These are phyloP conservation scores for Rhizopogon rudus DNA, from an alignment of 768 basidiomycete genomes.

Conservation along the genomic window DNA sequence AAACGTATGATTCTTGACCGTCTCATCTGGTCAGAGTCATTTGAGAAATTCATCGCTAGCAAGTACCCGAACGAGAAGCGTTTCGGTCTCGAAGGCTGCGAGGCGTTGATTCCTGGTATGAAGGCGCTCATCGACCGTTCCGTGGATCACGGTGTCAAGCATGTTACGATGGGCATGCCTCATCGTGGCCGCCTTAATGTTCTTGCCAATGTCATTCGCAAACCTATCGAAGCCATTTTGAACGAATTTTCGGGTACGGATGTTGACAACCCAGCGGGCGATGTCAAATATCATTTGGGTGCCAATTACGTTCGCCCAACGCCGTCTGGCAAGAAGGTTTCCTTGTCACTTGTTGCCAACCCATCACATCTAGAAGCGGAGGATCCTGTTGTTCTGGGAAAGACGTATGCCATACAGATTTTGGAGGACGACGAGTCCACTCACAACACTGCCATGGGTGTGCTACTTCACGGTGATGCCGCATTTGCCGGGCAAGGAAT, in stretches of 20 bases:
- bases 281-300: conserved; percentile 99
- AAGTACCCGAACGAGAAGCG: conserved; percentile 99
- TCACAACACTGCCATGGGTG: conserved; percentile 87
- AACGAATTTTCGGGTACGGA: conserved; percentile 88
- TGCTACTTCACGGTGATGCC: conserved; percentile 95
- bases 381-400: conserved; percentile 97
- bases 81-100: conserved; percentile 98
- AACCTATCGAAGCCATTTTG: conserved; percentile 95
- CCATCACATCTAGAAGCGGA: conserved; percentile 97
- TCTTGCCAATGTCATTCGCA: conserved; percentile 96
- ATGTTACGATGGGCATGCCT: conserved; percentile 98
- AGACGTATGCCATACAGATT: conserved; percentile 96
- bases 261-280: conserved; percentile 83
- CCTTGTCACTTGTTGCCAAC: conserved; percentile 96
- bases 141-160: conserved; percentile 93
- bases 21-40: conserved; percentile 99
- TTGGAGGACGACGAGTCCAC: conserved; percentile 81
- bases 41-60: conserved; percentile 97
- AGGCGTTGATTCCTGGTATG: conserved; percentile 97
- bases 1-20: conserved; percentile 99
- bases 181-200: conserved; percentile 99
- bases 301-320: conserved; percentile 99
- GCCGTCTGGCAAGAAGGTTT: conserved; percentile 96
- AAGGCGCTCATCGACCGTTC: conserved; percentile 99
- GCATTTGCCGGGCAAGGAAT: conserved; percentile 98